Evolutionary conservation across 257 asterid genomes (phyloP).

Genomic region (Marsdenia floribunda): DNA sequence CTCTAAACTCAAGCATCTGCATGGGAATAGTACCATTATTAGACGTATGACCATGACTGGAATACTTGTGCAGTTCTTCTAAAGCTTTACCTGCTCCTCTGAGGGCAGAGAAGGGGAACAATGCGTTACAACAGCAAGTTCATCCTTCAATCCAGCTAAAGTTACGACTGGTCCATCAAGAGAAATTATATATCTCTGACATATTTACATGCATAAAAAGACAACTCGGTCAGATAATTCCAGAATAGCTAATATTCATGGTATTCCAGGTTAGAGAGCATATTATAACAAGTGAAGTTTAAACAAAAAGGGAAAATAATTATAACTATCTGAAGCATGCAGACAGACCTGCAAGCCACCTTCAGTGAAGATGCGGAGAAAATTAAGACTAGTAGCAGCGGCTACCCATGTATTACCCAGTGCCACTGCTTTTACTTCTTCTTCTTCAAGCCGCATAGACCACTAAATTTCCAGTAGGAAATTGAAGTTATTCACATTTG

Average conservation of each 20-base stretch:
- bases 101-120: constrained; percentile 78
- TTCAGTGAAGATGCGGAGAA: constrained; percentile 77
- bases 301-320: not conserved
- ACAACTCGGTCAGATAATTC: constrained; percentile 12
- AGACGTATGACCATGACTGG: constrained; percentile 3
- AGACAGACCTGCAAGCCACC: constrained; percentile 89
- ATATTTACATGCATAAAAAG: constrained; percentile 24
- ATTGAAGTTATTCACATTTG: constrained; percentile 11
- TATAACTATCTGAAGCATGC: not conserved
- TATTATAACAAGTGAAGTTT: not conserved
- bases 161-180: constrained; percentile 96
- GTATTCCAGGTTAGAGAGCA: not conserved
- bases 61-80: not conserved
- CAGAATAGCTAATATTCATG: not conserved
- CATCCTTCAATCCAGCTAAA: constrained; percentile 80
- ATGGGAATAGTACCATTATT: constrained; percentile 14
- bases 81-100: constrained; percentile 66
- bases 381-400: constrained; percentile 84
- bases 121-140: constrained; percentile 83
- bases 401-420: constrained; percentile 89
- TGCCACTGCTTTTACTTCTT: constrained; percentile 91
- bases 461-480: constrained; percentile 53
- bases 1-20: constrained; percentile 89
- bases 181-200: constrained; percentile 60
- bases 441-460: constrained; percentile 98